phyloP scores from a whole-genome alignment of 768 basidiomycete genomes.

The Russula earlei region DNA sequence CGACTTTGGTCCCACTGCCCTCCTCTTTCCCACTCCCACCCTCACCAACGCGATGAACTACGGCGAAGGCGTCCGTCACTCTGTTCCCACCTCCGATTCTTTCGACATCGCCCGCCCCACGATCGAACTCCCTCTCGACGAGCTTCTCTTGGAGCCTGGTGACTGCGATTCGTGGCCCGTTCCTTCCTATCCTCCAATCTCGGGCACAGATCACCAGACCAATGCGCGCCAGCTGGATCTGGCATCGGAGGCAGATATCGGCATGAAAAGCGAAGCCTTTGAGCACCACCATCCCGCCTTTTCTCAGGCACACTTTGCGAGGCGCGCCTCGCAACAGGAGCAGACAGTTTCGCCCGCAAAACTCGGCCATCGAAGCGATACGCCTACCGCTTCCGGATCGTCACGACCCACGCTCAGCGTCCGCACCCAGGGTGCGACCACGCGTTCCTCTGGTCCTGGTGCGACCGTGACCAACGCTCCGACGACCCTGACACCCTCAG shows the following conservation, averaged over 20 bases:
- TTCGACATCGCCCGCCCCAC: constrained; percentile 67
- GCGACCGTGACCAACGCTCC: constrained; percentile 34
- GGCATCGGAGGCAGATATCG: constrained; percentile 26
- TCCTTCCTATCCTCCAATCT: constrained; percentile 11
- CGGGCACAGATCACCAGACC: constrained; percentile 1
- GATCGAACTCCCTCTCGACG: constrained; percentile 80
- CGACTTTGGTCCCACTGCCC: constrained; percentile 70
- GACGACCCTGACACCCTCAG: constrained; percentile 19
- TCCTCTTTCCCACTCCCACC: constrained; percentile 62
- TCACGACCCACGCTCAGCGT: constrained; percentile 13
- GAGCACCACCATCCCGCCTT: constrained; percentile 25
- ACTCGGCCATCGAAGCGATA: constrained; percentile 33
- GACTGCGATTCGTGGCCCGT: constrained; percentile 28
- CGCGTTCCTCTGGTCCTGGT: constrained; percentile 54
- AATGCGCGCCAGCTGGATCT: constrained; percentile 20
- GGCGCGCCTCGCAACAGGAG: constrained; percentile 31
- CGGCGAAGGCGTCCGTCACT: constrained; percentile 55
- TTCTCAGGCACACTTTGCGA: constrained; percentile 33
- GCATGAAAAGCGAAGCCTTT: constrained; percentile 19
- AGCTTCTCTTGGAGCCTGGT: constrained; percentile 46
- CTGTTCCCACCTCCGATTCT: constrained; percentile 37
- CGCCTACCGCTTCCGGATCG: not conserved
- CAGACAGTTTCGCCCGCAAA: constrained; percentile 53
- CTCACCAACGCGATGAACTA: constrained; percentile 62
- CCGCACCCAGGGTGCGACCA: constrained; percentile 10